Base-by-base conservation (phyloP, 2,329 filamentous ascomycete species). In the Aspergillus intermedius region DNA sequence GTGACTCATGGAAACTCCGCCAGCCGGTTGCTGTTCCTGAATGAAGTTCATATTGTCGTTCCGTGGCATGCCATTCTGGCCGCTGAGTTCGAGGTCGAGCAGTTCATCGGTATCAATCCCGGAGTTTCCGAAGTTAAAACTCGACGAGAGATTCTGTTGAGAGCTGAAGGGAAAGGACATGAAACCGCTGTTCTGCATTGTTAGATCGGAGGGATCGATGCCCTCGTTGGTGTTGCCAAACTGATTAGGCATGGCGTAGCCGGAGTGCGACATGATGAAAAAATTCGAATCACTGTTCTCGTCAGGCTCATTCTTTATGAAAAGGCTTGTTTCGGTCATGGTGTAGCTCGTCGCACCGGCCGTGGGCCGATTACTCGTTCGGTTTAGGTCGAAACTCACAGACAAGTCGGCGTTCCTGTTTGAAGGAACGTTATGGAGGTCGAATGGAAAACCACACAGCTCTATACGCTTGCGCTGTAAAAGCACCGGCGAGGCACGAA, bases 31-130 rank as follows among this genome's bases (percentile, higher is more conserved):
- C 50, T 85, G 83, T 49, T 86, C 72, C 46, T 68, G 65, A 21
- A 71, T 60, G 49, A 64, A 68, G 45, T 68, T 69, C 55, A 68
- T 61, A 47, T 57, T 61, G 45, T 65, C 62, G 47, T 56, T 56
- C 6, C 65, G 68, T 21, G 61, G 60, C 32, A 67, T 55, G 15
- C 64, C 66, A 49, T 71, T 69, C 48, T 67, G 68, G 21, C 64
- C 69, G 50, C 62, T 72, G 42, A 74, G 69, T 47, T 75, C 71
- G 40, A 73, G 56, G 56, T 95, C 91, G 42, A 91, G 78, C 42
- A 97, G 77, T 65, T 96, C 91, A 54, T 96, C 91, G 56, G 95
- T 91, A 53, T 82, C 85, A 56, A 95, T 91, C 37, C 86, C 79
- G 9, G 88, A 86, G 52, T 85, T 86, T 50, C 86, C 86, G 58